A percentile compares a stretch with the other conserved stretches of the same genome.
Conservation (phyloP, 2,329 filamentous ascomycete genomes). For the Clonostachys rosea region DNA sequence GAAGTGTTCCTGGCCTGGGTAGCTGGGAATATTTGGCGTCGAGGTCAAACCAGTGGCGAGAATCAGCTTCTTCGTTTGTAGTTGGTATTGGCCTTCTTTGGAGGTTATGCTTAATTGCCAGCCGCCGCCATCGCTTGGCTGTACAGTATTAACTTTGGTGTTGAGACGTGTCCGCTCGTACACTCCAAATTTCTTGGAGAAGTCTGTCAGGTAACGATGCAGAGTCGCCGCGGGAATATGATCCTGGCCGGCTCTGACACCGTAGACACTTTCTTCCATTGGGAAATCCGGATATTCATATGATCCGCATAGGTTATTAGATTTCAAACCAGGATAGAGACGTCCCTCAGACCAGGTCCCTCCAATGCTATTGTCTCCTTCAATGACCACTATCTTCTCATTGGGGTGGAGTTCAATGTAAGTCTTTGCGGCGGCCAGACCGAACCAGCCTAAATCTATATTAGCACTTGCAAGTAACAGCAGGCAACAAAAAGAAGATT, state of each 20-base stretch:
- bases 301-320: conserved; percentile 69
- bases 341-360: conserved; percentile 69
- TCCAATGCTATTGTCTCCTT: conserved; percentile 45
- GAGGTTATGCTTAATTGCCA: conserved; percentile 11
- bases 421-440: conserved; percentile 56
- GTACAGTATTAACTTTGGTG: conserved; percentile 31
- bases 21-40: conserved; percentile 30
- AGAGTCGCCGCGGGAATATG: conserved; percentile 42
- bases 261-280: conserved; percentile 52
- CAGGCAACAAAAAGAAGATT: too few species aligned
- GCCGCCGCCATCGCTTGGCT: conserved; percentile 7
- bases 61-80: conserved; percentile 31
- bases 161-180: conserved; percentile 29
- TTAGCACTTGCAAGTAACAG: too few species aligned
- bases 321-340: conserved; percentile 64
- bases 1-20: conserved; percentile 28
- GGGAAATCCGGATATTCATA: conserved; percentile 74
- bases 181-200: conserved; percentile 37
- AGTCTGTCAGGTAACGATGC: conserved; percentile 40
- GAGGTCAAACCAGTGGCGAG: conserved; percentile 44
- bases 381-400: conserved; percentile 51
- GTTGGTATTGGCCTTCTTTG: not conserved
- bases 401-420: conserved; percentile 56
- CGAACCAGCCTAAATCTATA: conserved; percentile 29
- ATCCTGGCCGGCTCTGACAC: conserved; percentile 30